Evolutionary conservation across 257 asterid genomes (phyloP).

Genomic region (Salvia miltiorrhiza): DNA sequence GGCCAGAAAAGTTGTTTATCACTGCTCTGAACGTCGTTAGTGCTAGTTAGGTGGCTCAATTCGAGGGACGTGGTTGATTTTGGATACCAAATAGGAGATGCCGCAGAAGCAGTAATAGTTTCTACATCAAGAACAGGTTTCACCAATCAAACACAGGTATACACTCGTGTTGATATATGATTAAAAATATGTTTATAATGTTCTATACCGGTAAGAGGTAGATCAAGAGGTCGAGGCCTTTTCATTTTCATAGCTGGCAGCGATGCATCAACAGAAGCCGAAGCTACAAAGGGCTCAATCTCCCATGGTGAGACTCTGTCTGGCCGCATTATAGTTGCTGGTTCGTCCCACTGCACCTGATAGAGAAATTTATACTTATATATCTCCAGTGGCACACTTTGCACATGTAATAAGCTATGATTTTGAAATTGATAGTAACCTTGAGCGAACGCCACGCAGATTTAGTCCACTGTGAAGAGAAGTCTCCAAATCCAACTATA

Average conservation of each 20-base stretch:
- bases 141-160: slow-evolving; percentile 9
- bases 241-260: slow-evolving; percentile 50
- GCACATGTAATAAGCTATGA: background rate
- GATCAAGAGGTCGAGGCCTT: slow-evolving; percentile 65
- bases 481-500: slow-evolving; percentile 66
- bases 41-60: slow-evolving; percentile 32
- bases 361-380: background rate
- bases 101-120: slow-evolving; percentile 24
- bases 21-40: slow-evolving; percentile 31
- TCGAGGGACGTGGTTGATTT: slow-evolving; percentile 34
- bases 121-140: slow-evolving; percentile 29
- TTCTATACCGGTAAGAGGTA: slow-evolving; percentile 44
- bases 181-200: slow-evolving; percentile 3
- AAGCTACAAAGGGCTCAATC: slow-evolving; percentile 68
- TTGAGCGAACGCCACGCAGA: slow-evolving; percentile 87
- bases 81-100: slow-evolving; percentile 45
- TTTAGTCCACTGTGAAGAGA: slow-evolving; percentile 60
- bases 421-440: slow-evolving; percentile 35
- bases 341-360: slow-evolving; percentile 89
- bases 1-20: slow-evolving; percentile 49
- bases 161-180: background rate
- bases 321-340: slow-evolving; percentile 50
- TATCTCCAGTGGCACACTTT: background rate
- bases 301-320: slow-evolving; percentile 85
- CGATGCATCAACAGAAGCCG: slow-evolving; percentile 39